These are phyloP conservation scores for Macrolepiota fuliginosa DNA, from an alignment of 768 basidiomycete genomes.

Conservation along the genomic window DNA sequence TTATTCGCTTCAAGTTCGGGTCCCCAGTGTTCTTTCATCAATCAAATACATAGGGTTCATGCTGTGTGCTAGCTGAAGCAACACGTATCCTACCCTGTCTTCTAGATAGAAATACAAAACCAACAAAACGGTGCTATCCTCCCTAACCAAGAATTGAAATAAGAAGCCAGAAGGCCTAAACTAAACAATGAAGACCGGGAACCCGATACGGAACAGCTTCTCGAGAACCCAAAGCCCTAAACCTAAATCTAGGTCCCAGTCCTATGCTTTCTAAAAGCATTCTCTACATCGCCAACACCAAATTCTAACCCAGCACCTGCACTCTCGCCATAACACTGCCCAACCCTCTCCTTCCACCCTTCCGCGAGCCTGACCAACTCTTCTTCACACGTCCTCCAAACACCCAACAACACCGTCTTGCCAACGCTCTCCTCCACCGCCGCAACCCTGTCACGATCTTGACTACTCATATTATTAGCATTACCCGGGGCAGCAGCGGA, in stretches of 20 bases:
- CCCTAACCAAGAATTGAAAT: constrained; percentile 1
- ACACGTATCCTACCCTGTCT: background rate
- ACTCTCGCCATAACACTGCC: constrained; percentile 76
- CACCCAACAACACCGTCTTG: constrained; percentile 59
- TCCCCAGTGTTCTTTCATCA: background rate
- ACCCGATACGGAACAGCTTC: background rate
- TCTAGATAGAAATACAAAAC: constrained; percentile 11
- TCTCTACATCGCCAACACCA: constrained; percentile 68
- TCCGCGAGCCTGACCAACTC: constrained; percentile 76
- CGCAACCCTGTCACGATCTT: constrained; percentile 1
- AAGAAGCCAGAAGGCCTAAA: background rate
- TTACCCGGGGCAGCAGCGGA: constrained; percentile 26
- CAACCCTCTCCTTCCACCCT: constrained; percentile 63
- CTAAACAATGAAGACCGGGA: background rate
- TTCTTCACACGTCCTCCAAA: constrained; percentile 91
- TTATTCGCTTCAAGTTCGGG: background rate
- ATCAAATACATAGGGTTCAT: background rate
- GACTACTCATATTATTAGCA: background rate
- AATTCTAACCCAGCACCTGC: constrained; percentile 71
- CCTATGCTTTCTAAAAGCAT: constrained; percentile 72
- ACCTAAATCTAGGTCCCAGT: constrained; percentile 14
- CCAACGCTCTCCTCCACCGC: constrained; percentile 8
- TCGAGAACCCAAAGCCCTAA: background rate
- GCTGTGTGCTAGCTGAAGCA: background rate
- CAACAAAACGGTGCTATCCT: background rate